Evolutionary conservation across 2,329 filamentous ascomycete genomes (phyloP).

Genomic region (Curvularia verruculosa): DNA sequence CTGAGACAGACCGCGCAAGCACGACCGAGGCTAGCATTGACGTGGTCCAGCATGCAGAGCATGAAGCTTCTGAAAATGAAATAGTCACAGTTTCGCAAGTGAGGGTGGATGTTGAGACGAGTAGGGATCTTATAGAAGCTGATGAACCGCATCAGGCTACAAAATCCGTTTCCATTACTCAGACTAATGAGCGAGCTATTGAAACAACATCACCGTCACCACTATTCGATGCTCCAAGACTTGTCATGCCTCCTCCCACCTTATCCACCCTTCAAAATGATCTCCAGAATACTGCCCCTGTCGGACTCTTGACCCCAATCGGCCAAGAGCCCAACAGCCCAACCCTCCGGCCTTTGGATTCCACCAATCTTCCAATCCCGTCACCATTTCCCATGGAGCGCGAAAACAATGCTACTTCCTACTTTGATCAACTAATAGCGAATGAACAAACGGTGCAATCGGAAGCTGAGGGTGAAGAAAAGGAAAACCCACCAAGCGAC

Average conservation of each 20-base stretch:
- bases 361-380: slow-evolving; percentile 46
- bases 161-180: not conserved
- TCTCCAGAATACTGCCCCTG: slow-evolving; percentile 15
- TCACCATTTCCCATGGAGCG: slow-evolving; percentile 47
- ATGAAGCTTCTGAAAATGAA: not conserved
- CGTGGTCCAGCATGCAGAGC: not conserved
- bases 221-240: slow-evolving; percentile 11
- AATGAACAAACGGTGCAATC: slow-evolving; percentile 5
- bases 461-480: slow-evolving; percentile 8
- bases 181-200: not conserved
- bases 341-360: slow-evolving; percentile 42
- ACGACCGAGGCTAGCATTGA: slow-evolving; percentile 15
- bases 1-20: slow-evolving; percentile 14
- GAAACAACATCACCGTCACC: slow-evolving; percentile 4
- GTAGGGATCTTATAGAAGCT: slow-evolving; percentile 9
- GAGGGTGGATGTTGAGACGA: not conserved
- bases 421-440: slow-evolving; percentile 32
- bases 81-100: not conserved
- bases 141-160: slow-evolving; percentile 3
- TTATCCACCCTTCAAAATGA: slow-evolving; percentile 33
- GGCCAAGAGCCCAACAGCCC: slow-evolving; percentile 45
- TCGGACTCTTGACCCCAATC: slow-evolving; percentile 39
- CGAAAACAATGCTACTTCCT: slow-evolving; percentile 31
- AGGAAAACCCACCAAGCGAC: slow-evolving; percentile 22
- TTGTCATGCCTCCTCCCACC: slow-evolving; percentile 44